A percentile compares a stretch with the other conserved stretches of the same genome.
Evolutionary conservation across 2,329 filamentous ascomycete species (phyloP).

Genomic region (Colletotrichum cordylinicola): DNA sequence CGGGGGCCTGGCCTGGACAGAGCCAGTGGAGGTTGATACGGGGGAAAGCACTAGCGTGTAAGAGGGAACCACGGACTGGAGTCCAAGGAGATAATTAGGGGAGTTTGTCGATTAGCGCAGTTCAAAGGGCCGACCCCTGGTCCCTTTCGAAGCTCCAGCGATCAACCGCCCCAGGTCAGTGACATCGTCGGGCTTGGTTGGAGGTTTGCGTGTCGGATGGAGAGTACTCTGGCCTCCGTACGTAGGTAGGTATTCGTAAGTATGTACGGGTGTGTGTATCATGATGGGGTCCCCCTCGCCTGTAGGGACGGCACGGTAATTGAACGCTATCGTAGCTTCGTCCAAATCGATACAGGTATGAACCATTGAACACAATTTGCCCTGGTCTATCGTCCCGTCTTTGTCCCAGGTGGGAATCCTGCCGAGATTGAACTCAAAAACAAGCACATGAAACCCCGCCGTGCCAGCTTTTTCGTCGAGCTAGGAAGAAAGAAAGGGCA

Average conservation of each 20-base stretch:
- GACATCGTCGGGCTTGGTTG: neutral
- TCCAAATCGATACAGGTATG: neutral
- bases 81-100: neutral
- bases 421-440: constrained; percentile 9
- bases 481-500: neutral
- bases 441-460: neutral
- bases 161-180: neutral
- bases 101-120: neutral
- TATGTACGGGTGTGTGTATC: neutral
- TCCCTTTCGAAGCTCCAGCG: neutral
- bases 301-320: neutral
- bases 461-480: neutral
- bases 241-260: neutral
- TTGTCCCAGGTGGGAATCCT: neutral
- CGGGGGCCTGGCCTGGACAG: neutral
- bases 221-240: neutral
- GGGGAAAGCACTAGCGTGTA: neutral
- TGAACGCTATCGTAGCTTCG: neutral
- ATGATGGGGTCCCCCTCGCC: neutral
- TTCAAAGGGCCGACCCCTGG: neutral
- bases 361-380: neutral
- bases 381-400: neutral
- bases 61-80: neutral
- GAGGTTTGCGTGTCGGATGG: neutral
- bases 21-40: neutral